Conservation (phyloP, 1,139 yeast genomes). For the Pichia sp. region DNA sequence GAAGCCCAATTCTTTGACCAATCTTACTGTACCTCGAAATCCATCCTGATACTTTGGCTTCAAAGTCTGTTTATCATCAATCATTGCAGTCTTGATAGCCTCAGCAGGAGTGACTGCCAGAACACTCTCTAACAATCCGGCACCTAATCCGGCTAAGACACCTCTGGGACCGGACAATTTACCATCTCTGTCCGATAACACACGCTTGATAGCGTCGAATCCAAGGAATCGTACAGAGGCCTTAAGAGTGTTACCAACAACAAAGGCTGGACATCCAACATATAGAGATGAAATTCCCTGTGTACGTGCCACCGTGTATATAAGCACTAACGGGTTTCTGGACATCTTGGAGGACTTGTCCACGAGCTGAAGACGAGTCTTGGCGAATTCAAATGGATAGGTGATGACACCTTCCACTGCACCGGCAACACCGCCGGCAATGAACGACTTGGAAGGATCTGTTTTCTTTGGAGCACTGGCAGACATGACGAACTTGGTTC, state of each 20-base stretch:
- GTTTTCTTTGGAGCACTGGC: conserved; percentile 25
- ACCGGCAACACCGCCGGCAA: conserved; percentile 95
- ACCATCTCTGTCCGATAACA: conserved; percentile 77
- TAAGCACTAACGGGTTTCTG: conserved; percentile 75
- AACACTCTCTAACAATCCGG: conserved; percentile 87
- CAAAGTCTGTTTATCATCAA: conserved; percentile 78
- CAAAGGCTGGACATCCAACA: conserved; percentile 97
- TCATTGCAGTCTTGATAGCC: conserved; percentile 91
- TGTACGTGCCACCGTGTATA: conserved; percentile 61
- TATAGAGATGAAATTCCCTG: conserved; percentile 81
- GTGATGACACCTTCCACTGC: conserved; percentile 88
- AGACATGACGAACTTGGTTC: no score
- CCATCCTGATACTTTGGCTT: conserved; percentile 65
- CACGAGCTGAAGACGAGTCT: conserved; percentile 82
- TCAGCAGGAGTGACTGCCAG: conserved; percentile 96
- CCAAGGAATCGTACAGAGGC: conserved; percentile 93
- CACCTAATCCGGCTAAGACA: conserved; percentile 91
- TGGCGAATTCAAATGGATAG: conserved; percentile 95
- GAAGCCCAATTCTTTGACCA: conserved; percentile 72
- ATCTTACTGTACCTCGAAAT: conserved; percentile 51
- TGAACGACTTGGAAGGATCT: conserved; percentile 67
- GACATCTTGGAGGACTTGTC: conserved; percentile 63
- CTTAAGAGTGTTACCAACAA: conserved; percentile 91
- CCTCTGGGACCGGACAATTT: conserved; percentile 86
- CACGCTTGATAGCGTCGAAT: conserved; percentile 75